Base-by-base conservation (phyloP, 352 stramenopile genomes). In the Phytophthora citrophthora region DNA sequence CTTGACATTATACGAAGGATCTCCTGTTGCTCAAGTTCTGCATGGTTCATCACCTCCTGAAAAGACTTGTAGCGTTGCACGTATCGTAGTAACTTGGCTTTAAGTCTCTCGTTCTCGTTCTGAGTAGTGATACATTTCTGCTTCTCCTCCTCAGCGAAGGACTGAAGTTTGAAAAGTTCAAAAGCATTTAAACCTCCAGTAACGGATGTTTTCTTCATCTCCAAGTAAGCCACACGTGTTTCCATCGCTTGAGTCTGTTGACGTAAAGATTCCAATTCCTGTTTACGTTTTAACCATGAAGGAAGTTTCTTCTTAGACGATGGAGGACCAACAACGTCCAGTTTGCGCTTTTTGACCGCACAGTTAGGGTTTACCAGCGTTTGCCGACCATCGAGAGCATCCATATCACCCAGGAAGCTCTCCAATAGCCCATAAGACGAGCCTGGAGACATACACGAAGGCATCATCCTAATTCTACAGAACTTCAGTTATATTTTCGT, bases 401-500 rank as follows among this genome's bases (percentile, higher is more conserved):
- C 48, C 62, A 65, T 70, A 15, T 70, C 62, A 13, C 41, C 32
- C 16, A 70, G 48, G 50, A 70, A 70, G 36, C 48, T 56, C 26
- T 70, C 62, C 31, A 70, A 27, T 31, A 70, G 23, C 5, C 13
- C 32, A 34, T 55, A 2, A 29, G 20, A 18, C 9, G 8, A 4
- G 10, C 47, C 16, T 43, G 10, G 27, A 54, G 29, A 63, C 27
- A 27, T 18, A 12, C 29, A 31, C 26, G 26, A 6, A 31, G 27
- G 27, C 27, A 32, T 32, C 27, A 32, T n/a, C n/a, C n/a, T n/a
- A n/a, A n/a, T n/a, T n/a, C n/a, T n/a, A n/a, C n/a, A n/a, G 20
- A 20, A 20, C 20, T 20, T 20, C 20, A 20, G 1, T 20, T 20
- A 20, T 20, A 20, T 20, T 20, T 20, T n/a, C 20, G 20, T 20